A percentile compares a stretch with the other conserved stretches of the same genome.
Conservation (phyloP, 1,284 basidiomycete species). For the Cryptococcus depauperatus region DNA sequence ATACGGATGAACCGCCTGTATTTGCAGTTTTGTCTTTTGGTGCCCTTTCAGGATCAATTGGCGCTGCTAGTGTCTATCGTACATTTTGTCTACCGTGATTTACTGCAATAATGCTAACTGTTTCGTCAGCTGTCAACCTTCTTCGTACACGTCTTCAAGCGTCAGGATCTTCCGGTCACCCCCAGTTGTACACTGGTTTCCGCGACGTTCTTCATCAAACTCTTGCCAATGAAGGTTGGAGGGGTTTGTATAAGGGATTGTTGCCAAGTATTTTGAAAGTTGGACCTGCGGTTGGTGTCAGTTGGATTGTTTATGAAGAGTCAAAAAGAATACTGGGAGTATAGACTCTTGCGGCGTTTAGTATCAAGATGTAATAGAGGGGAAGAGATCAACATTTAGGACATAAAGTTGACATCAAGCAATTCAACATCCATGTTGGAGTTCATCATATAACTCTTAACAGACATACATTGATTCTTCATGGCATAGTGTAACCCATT, state of each 20-base stretch:
- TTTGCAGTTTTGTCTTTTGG: slow-evolving; percentile 77
- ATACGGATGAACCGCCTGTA: slow-evolving; percentile 72
- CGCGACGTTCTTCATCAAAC: slow-evolving; percentile 78
- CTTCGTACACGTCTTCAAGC: slow-evolving; percentile 93
- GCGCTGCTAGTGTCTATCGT: slow-evolving; percentile 83
- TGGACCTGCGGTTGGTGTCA: slow-evolving; percentile 87
- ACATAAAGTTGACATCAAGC: no score
- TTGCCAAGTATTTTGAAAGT: slow-evolving; percentile 90
- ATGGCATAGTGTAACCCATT: no score
- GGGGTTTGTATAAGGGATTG: slow-evolving; percentile 89
- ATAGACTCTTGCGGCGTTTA: no score
- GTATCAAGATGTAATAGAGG: no score
- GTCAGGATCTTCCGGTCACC: slow-evolving; percentile 86
- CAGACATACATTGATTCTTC: no score
- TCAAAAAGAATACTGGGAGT: slow-evolving; percentile 39
- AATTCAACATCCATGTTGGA: no score
- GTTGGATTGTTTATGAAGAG: slow-evolving; percentile 64
- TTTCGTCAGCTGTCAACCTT: slow-evolving; percentile 62
- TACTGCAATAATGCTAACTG: not conserved
- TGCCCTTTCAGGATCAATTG: slow-evolving; percentile 79
- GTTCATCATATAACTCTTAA: no score
- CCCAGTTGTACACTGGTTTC: slow-evolving; percentile 78
- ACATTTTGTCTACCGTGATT: not conserved
- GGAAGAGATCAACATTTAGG: no score
- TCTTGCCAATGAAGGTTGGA: slow-evolving; percentile 77